Conservation (phyloP, 768 basidiomycete species). For the Lanmaoa rubissima region DNA sequence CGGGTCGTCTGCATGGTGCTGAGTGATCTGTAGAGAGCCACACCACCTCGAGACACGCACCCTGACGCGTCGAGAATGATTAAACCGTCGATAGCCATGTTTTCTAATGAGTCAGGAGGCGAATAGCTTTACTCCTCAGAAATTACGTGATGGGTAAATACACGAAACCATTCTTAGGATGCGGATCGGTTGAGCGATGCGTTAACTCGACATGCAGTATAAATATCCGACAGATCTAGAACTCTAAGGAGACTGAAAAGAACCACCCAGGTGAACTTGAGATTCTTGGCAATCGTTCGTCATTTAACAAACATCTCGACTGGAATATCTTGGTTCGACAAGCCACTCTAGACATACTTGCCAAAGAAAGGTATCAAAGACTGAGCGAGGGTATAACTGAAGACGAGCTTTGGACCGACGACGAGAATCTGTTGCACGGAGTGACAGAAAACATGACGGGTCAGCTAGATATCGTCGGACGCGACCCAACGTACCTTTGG, state of each 20-base stretch:
- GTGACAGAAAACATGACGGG: not conserved
- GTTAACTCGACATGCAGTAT: slow-evolving; percentile 4
- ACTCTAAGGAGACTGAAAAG: slow-evolving; percentile 2
- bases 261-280: not conserved
- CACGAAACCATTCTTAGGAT: not conserved
- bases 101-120: not conserved
- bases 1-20: slow-evolving; percentile 53
- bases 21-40: not conserved
- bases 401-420: slow-evolving; percentile 96
- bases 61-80: slow-evolving; percentile 75
- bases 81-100: slow-evolving; percentile 78
- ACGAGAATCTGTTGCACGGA: slow-evolving; percentile 69
- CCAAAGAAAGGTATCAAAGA: slow-evolving; percentile 91
- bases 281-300: not conserved
- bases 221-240: slow-evolving; percentile 11
- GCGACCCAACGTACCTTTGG: slow-evolving; percentile 68
- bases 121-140: not conserved
- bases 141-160: not conserved
- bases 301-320: slow-evolving; percentile 2
- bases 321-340: not conserved
- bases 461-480: not conserved
- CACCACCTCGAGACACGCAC: slow-evolving; percentile 40
- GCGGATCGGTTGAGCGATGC: slow-evolving; percentile 1
- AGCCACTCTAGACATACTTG: slow-evolving; percentile 62
- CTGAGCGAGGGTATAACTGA: slow-evolving; percentile 97